Conservation (phyloP, 1,139 yeast genomes). For the Candida freyschussii region DNA sequence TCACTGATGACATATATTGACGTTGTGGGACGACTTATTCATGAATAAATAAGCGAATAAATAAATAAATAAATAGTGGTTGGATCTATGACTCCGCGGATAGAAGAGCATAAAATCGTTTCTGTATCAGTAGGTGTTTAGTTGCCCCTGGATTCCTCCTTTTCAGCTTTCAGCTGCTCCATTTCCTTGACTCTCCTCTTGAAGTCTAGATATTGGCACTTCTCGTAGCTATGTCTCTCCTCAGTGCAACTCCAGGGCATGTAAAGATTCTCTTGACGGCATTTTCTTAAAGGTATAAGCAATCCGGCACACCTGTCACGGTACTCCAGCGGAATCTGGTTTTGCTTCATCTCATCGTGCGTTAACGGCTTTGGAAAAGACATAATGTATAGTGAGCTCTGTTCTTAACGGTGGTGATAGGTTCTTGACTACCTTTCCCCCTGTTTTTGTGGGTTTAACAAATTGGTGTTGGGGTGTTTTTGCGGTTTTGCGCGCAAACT, state of each 20-base stretch:
- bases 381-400: background rate
- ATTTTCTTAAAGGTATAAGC: slow-evolving; percentile 59
- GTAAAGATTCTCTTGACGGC: slow-evolving; percentile 49
- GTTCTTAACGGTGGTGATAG: background rate
- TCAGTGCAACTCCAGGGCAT: slow-evolving; percentile 71
- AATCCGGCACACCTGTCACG: slow-evolving; percentile 84
- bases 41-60: slow-evolving; percentile 3
- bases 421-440: background rate
- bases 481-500: no score
- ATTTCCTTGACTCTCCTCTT: slow-evolving; percentile 76
- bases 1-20: no score
- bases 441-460: no score
- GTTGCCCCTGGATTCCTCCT: slow-evolving; percentile 2
- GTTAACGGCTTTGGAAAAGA: slow-evolving; percentile 45
- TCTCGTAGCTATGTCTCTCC: slow-evolving; percentile 81
- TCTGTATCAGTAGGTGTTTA: background rate
- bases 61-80: slow-evolving; percentile 2
- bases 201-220: slow-evolving; percentile 80
- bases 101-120: no score
- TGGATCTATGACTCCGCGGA: no score
- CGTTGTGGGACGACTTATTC: no score
- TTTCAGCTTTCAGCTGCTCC: slow-evolving; percentile 39
- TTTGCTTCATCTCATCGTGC: slow-evolving; percentile 79
- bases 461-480: no score
- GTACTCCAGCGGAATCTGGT: slow-evolving; percentile 76